These are phyloP conservation scores for Cyberlindnera mrakii DNA, from an alignment of 805 yeast genomes.

Conservation along the genomic window DNA sequence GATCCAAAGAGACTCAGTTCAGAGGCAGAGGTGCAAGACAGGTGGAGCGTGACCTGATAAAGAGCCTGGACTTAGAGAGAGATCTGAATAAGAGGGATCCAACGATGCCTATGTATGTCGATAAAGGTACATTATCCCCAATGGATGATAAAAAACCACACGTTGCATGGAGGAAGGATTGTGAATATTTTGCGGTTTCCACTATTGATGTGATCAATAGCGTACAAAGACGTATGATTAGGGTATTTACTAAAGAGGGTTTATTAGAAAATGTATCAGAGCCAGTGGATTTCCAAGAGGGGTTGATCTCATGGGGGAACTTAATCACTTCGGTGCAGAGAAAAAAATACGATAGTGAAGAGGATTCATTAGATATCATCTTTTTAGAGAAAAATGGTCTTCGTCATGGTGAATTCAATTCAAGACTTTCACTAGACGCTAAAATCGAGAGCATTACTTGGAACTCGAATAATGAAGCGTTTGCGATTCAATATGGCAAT, in stretches of 20 bases:
- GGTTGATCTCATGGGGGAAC: slow-evolving; percentile 80
- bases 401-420: slow-evolving; percentile 77
- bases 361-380: slow-evolving; percentile 44
- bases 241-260: slow-evolving; percentile 81
- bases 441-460: slow-evolving; percentile 54
- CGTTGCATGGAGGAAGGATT: slow-evolving; percentile 95
- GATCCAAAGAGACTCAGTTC: slow-evolving; percentile 93
- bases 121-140: slow-evolving; percentile 55
- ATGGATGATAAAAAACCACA: slow-evolving; percentile 43
- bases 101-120: slow-evolving; percentile 70
- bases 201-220: slow-evolving; percentile 40
- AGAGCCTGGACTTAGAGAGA: slow-evolving; percentile 56
- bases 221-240: slow-evolving; percentile 61
- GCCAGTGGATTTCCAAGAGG: slow-evolving; percentile 80
- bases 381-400: slow-evolving; percentile 93
- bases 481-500: slow-evolving; percentile 59
- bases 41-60: slow-evolving; percentile 52
- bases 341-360: slow-evolving; percentile 26
- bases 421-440: slow-evolving; percentile 52
- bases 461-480: slow-evolving; percentile 75
- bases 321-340: slow-evolving; percentile 79
- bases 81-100: slow-evolving; percentile 78
- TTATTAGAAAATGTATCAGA: slow-evolving; percentile 76
- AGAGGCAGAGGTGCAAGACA: slow-evolving; percentile 89
- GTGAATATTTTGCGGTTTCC: slow-evolving; percentile 71